A percentile compares a stretch with the other conserved stretches of the same genome.
Conservation (phyloP, 2,329 filamentous ascomycete species). For the Chrysoporthe austroafricana region DNA sequence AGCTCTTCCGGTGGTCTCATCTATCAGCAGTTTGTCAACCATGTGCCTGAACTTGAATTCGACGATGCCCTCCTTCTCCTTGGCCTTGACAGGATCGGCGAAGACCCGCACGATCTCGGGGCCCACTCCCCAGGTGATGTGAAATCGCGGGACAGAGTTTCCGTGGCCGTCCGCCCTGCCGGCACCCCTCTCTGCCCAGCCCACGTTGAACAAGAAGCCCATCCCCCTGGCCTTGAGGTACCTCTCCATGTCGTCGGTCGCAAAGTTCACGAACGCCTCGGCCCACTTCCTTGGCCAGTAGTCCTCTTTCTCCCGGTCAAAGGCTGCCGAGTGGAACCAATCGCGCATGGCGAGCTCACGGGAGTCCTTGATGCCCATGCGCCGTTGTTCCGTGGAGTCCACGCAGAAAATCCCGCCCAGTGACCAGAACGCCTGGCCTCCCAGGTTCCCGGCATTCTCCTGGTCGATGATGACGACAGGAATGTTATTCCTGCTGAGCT, state of each 20-base stretch:
- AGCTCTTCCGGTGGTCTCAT: slow-evolving; percentile 52
- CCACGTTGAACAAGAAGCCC: slow-evolving; percentile 57
- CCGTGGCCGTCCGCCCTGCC: slow-evolving; percentile 61
- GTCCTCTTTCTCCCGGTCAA: slow-evolving; percentile 61
- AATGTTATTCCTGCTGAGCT: slow-evolving; percentile 56
- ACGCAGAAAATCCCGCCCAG: slow-evolving; percentile 65
- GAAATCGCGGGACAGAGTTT: slow-evolving; percentile 66
- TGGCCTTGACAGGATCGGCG: slow-evolving; percentile 56
- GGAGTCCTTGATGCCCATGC: slow-evolving; percentile 61
- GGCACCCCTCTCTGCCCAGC: slow-evolving; percentile 65
- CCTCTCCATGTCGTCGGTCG: slow-evolving; percentile 59
- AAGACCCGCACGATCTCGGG: slow-evolving; percentile 64
- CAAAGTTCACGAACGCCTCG: slow-evolving; percentile 67
- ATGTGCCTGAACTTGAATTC: slow-evolving; percentile 59
- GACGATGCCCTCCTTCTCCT: slow-evolving; percentile 56
- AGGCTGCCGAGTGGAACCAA: slow-evolving; percentile 61
- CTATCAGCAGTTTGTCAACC: slow-evolving; percentile 60
- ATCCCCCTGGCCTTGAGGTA: slow-evolving; percentile 60
- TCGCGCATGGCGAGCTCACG: slow-evolving; percentile 61
- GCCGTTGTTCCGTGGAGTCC: slow-evolving; percentile 59
- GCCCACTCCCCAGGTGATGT: slow-evolving; percentile 64
- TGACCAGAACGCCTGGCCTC: slow-evolving; percentile 68
- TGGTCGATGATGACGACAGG: slow-evolving; percentile 60
- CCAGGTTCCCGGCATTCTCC: slow-evolving; percentile 59
- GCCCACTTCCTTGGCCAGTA: slow-evolving; percentile 64